Evolutionary conservation across 768 basidiomycete species (phyloP).

Genomic region (Tulasnella sp.): DNA sequence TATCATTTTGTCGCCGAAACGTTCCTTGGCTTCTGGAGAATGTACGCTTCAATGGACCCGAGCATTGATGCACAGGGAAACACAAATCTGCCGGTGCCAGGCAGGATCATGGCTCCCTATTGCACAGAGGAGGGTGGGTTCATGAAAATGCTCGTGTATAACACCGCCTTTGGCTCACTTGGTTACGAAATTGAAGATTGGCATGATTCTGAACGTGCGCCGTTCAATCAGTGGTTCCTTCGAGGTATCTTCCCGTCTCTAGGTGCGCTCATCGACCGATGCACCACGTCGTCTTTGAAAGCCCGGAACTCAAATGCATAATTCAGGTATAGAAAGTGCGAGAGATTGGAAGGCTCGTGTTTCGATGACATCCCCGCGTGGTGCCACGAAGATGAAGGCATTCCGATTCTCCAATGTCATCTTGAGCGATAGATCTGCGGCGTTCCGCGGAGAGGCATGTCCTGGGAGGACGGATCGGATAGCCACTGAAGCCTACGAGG

Average conservation of each 20-base stretch:
- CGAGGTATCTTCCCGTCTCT: conserved; percentile 31
- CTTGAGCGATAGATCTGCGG: conserved; percentile 63
- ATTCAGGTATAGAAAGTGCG: conserved; percentile 47
- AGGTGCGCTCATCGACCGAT: conserved; percentile 34
- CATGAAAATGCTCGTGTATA: too few relatives aligned
- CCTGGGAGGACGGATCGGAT: background rate
- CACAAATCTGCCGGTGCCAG: conserved; percentile 40
- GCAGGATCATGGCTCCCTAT: conserved; percentile 60
- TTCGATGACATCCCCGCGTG: conserved; percentile 36
- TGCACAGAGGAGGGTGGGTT: conserved; percentile 40
- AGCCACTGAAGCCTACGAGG: conserved; percentile 5
- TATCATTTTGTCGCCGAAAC: conserved; percentile 82
- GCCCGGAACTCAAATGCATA: conserved; percentile 19
- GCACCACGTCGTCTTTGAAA: too few relatives aligned
- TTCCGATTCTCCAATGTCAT: conserved; percentile 65
- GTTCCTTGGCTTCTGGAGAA: background rate
- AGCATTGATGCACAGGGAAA: conserved; percentile 24
- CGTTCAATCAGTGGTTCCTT: background rate
- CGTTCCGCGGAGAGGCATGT: conserved; percentile 54
- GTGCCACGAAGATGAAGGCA: conserved; percentile 23
- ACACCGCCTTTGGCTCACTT: too few relatives aligned
- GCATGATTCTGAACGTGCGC: conserved; percentile 26
- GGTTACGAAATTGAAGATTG: too few relatives aligned
- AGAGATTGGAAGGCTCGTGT: conserved; percentile 44
- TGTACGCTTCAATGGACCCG: too few relatives aligned